Evolutionary conservation across 148 eudicot species (phyloP).

Genomic region (Chenopodium album): DNA sequence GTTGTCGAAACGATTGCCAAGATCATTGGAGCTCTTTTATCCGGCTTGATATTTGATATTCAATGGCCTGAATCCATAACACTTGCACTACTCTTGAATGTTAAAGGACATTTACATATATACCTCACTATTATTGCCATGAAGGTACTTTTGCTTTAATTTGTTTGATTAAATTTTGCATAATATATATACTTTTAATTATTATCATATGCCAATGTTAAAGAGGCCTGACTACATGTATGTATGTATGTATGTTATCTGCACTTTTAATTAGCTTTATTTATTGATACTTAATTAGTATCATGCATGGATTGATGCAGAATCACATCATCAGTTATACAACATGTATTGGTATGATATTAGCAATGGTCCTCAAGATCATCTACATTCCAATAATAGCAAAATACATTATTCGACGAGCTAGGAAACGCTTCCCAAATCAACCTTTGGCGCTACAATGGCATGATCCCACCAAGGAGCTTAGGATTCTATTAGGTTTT

Average conservation of each 20-base stretch:
- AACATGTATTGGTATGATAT: conserved; percentile 60
- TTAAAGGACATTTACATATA: conserved; percentile 86
- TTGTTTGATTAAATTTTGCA: too few relatives aligned
- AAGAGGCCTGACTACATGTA: too few relatives aligned
- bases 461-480: conserved; percentile 60
- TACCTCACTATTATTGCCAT: conserved; percentile 65
- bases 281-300: background rate
- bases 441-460: conserved; percentile 82
- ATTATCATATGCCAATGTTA: too few relatives aligned
- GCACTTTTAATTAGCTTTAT: background rate
- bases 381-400: conserved; percentile 71
- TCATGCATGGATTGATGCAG: conserved; percentile 35
- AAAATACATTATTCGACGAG: conserved; percentile 60
- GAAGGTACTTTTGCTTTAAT: conserved; percentile 38
- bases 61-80: conserved; percentile 76
- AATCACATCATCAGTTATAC: conserved; percentile 41
- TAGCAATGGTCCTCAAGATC: conserved; percentile 58
- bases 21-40: conserved; percentile 58
- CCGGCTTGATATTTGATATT: conserved; percentile 64
- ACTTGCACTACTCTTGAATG: conserved; percentile 69
- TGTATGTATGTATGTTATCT: too few relatives aligned
- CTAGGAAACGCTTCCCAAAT: conserved; percentile 60
- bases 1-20: conserved; percentile 55
- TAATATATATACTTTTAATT: too few relatives aligned
- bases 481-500: conserved; percentile 62